Conservation (phyloP, 768 basidiomycete species). For the Epithele typhae region DNA sequence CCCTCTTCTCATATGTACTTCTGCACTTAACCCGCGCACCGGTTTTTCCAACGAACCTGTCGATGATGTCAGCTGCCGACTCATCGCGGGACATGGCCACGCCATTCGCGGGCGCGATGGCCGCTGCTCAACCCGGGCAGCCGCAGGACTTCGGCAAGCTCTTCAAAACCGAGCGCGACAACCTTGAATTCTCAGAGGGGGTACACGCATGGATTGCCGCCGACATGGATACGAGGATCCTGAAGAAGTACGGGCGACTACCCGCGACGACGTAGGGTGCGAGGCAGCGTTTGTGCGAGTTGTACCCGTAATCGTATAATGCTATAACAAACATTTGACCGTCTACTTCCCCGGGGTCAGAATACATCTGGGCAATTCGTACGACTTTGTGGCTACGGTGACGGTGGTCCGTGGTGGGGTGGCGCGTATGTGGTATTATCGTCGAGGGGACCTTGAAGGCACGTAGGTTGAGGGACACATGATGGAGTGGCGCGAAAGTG, state of each 20-base stretch:
- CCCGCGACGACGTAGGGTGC: slow-evolving; percentile 2
- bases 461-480: too few relatives aligned
- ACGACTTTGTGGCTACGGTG: too few relatives aligned
- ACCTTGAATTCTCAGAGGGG: slow-evolving; percentile 87
- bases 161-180: slow-evolving; percentile 89
- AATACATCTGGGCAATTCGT: too few relatives aligned
- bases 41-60: too few relatives aligned
- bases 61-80: slow-evolving; percentile 84
- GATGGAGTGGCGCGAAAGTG: too few relatives aligned
- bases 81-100: slow-evolving; percentile 69
- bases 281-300: too few relatives aligned
- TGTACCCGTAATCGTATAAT: slow-evolving; percentile 12
- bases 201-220: slow-evolving; percentile 80
- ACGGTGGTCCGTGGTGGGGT: too few relatives aligned
- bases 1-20: slow-evolving; percentile 12
- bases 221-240: slow-evolving; percentile 74
- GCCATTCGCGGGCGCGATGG: slow-evolving; percentile 52
- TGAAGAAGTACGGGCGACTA: slow-evolving; percentile 61
- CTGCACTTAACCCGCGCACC: not conserved
- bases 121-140: slow-evolving; percentile 42
- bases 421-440: too few relatives aligned
- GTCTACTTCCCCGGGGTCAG: too few relatives aligned
- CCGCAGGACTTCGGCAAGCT: slow-evolving; percentile 87
- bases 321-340: slow-evolving; percentile 12
- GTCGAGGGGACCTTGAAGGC: too few relatives aligned